A percentile compares a stretch with the other conserved stretches of the same genome.
These are phyloP conservation scores for Globisporangium sylvaticum DNA, from an alignment of 352 stramenopile species.

Conservation along the genomic window DNA sequence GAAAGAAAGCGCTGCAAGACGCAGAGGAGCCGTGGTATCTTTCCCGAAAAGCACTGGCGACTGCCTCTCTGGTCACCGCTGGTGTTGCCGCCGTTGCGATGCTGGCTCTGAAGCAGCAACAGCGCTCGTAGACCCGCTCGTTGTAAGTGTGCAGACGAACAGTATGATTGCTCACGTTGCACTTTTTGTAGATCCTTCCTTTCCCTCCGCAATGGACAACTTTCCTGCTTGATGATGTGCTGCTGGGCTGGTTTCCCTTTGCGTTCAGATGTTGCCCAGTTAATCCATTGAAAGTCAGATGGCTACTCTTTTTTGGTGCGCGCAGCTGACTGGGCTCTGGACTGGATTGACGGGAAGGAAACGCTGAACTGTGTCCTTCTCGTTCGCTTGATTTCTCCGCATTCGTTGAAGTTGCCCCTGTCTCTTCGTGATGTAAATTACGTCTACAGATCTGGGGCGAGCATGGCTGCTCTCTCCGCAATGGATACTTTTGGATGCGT, in stretches of 20 bases:
- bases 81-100: slow-evolving; percentile 60
- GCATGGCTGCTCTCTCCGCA: slow-evolving; percentile 2
- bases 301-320: neutral
- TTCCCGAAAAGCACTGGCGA: slow-evolving; percentile 51
- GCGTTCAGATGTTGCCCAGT: neutral
- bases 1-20: slow-evolving; percentile 2
- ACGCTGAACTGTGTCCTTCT: slow-evolving; percentile 4
- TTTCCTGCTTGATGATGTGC: slow-evolving; percentile 5
- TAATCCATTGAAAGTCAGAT: neutral
- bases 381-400: neutral
- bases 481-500: slow-evolving; percentile 11
- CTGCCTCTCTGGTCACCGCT: slow-evolving; percentile 65
- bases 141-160: neutral
- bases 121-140: slow-evolving; percentile 16
- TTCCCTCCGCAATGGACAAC: slow-evolving; percentile 10
- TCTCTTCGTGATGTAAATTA: slow-evolving; percentile 9
- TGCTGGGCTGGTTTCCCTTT: slow-evolving; percentile 4
- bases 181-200: slow-evolving; percentile 5
- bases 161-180: slow-evolving; percentile 1
- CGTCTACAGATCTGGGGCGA: slow-evolving; percentile 1
- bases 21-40: slow-evolving; percentile 56
- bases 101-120: slow-evolving; percentile 55
- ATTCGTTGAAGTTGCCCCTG: slow-evolving; percentile 7
- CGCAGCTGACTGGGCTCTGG: slow-evolving; percentile 7
- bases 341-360: neutral